Evolutionary conservation across 1,284 basidiomycete species (phyloP), one percentile per base, ranked within the genome.

Genomic region (Cutaneotrichosporon arboriforme): DNA sequence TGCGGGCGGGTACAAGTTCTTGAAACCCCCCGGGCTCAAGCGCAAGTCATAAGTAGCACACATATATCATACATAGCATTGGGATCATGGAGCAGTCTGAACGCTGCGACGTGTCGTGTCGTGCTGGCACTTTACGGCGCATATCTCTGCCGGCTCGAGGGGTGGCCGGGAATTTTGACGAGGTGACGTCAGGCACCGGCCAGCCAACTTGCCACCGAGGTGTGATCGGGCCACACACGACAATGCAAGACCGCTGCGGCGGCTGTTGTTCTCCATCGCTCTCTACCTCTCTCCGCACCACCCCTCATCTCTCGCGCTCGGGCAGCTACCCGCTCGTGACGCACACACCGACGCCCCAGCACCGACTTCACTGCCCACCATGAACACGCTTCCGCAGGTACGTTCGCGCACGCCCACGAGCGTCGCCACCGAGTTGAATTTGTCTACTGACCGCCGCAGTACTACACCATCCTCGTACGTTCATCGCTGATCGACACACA

Each of bases 1-100:
- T 9, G 83, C 82, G 58, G 77, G 84, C 50, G 86, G 85, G 0
- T 83, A 88, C 46, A 83, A 82, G 45, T 74, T 86, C 23, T 58
- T 76, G 41, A 64, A 59, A 37, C 62, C 60, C 46, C 60, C 64
- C 7, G 26, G 35, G 10, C 3, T 13, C 18, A 41, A 36, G 39
- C 40, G 34, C n/a, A 55, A 56, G 46, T 20, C 31, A 17, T 41
- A 51, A 36, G n/a, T n/a, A n/a, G n/a, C n/a, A n/a, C 18, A 39
- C 36, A 37, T 39, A 35, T 12, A 15, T 14, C 41, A 23, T 14
- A 37, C 31, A 38, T 46, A 46, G 43, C 33, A 35, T 45, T 40
- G 38, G 26, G 38, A 45, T 10, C 33, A 45, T 45, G 43, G 33
- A 45, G 26, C 26, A 10, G 10, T 31, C 10, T 31, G 26, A 31